Evolutionary conservation across 1,284 basidiomycete species (phyloP), one percentile per base, ranked within the genome.

Genomic region (Irpex rosettiformis): DNA sequence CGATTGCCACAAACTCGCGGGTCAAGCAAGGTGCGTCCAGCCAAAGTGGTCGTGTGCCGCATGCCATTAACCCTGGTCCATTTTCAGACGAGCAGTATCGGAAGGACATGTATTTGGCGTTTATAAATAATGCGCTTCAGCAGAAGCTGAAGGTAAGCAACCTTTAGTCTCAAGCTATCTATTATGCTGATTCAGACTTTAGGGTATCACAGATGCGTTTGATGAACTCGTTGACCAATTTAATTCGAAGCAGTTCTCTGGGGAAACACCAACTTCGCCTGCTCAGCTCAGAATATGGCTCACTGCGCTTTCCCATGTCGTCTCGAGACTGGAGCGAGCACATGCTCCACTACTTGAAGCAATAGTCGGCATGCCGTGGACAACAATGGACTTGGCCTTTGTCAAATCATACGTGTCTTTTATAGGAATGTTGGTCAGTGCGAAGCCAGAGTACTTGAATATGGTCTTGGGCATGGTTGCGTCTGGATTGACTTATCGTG

Each of bases 401-500:
- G 94, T 94, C 55, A 90, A 88, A 72, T 85, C 87, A 11, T 97
- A 94, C 71, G 88, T 87, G 25, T 84, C 90, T 25, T 98, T 98
- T 70, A 85, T 95, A 49, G 93, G 93, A 48, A 93, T 96, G 76
- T 84, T 99, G 40, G 86, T 98, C 64, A 94, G 91, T 64, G 94
- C 96, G n/a, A 80, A 93, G 62, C 91, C 94, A 61, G 94, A 96
- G 73, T 99, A 97, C 77, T 81, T 97, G 29, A 88, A 87, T 33
- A 80, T 91, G 60, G 88, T 98, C 7, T 82, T 98, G 8, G 80
- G 81, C 57, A 93, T 86, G 72, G 87, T 93, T 42, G 85, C 94
- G 5, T 87, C 88, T 59, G 93, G 93, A 11, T 84, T 98, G 58
- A 92, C 92, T 21, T 88, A 92, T 79, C 93, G 95, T 97, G 74